A percentile compares a stretch with the other conserved stretches of the same genome.
phyloP scores from a whole-genome alignment of 805 yeast genomes.

The Starmerella roubikii region DNA sequence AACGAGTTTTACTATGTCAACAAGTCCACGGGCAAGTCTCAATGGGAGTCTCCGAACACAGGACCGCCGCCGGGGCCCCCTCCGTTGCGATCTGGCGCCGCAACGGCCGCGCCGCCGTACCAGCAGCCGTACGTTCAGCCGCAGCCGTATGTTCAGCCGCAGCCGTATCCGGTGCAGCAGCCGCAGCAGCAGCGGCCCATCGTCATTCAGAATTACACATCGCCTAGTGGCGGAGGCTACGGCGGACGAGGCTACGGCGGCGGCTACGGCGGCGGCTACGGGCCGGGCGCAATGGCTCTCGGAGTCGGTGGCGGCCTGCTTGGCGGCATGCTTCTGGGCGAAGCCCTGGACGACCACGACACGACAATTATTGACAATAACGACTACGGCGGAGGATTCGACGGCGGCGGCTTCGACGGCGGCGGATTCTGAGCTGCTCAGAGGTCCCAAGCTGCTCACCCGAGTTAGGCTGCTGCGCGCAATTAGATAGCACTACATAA shows the following conservation, averaged over 20 bases:
- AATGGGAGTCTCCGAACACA: slow-evolving; percentile 55
- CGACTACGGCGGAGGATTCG: slow-evolving; percentile 21
- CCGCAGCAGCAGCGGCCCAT: slow-evolving; percentile 19
- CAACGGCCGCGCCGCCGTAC: slow-evolving; percentile 14
- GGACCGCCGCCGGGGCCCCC: slow-evolving; percentile 21
- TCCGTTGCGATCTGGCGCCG: slow-evolving; percentile 11
- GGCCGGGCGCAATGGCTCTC: slow-evolving; percentile 34
- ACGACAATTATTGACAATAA: slow-evolving; percentile 26
- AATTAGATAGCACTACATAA: too few species aligned
- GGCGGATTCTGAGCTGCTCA: slow-evolving; percentile 4
- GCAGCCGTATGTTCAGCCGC: slow-evolving; percentile 10
- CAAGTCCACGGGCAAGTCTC: slow-evolving; percentile 55
- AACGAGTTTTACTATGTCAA: slow-evolving; percentile 78
- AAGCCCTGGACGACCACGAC: slow-evolving; percentile 12
- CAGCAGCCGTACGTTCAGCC: slow-evolving; percentile 26
- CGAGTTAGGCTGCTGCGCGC: too few species aligned
- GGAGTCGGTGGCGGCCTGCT: slow-evolving; percentile 24
- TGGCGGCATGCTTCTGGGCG: slow-evolving; percentile 23
- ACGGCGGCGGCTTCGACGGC: slow-evolving; percentile 24
- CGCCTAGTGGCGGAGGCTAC: slow-evolving; percentile 11
- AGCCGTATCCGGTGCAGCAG: slow-evolving; percentile 15
- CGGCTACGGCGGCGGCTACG: slow-evolving; percentile 29
- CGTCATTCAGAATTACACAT: slow-evolving; percentile 22
- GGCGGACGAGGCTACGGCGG: slow-evolving; percentile 11
- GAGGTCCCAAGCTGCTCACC: background rate